A percentile compares a stretch with the other conserved stretches of the same genome.
Evolutionary conservation across 805 yeast genomes (phyloP).

Genomic region (Schwanniomyces polymorphus): DNA sequence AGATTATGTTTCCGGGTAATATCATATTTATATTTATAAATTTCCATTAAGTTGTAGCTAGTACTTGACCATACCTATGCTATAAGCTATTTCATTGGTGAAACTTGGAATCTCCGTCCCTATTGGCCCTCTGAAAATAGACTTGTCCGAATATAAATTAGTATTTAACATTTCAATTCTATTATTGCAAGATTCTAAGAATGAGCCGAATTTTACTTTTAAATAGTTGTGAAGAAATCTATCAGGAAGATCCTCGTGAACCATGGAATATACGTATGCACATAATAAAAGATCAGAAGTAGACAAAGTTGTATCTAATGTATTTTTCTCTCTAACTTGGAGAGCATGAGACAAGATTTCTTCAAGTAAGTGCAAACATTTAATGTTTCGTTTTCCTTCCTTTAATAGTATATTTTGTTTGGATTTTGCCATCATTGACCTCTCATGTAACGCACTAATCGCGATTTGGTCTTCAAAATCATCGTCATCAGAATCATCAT

Average conservation of each 20-base stretch:
- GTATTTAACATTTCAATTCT: background rate
- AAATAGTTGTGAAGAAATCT: slow-evolving; percentile 38
- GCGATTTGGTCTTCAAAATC: slow-evolving; percentile 22
- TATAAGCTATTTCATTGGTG: slow-evolving; percentile 30
- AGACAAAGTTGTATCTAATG: slow-evolving; percentile 7
- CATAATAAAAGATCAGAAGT: slow-evolving; percentile 38
- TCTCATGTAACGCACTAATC: slow-evolving; percentile 39
- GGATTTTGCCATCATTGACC: slow-evolving; percentile 32
- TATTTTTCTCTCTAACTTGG: slow-evolving; percentile 13
- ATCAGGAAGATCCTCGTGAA: slow-evolving; percentile 38
- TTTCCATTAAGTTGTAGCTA: background rate
- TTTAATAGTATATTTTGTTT: slow-evolving; percentile 26
- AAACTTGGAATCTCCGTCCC: slow-evolving; percentile 34
- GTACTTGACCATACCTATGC: slow-evolving; percentile 10
- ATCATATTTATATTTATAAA: no score
- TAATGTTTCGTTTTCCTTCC: slow-evolving; percentile 33
- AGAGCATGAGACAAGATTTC: slow-evolving; percentile 17
- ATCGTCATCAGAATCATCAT: slow-evolving; percentile 14
- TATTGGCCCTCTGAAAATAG: slow-evolving; percentile 19
- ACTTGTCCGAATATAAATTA: background rate
- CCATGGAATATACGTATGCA: slow-evolving; percentile 36
- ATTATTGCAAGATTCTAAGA: slow-evolving; percentile 13
- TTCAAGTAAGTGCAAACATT: slow-evolving; percentile 26
- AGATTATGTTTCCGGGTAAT: background rate
- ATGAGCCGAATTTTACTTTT: slow-evolving; percentile 24